A percentile compares a stretch with the other conserved stretches of the same genome.
phyloP scores from a whole-genome alignment of 2,329 filamentous ascomycete species.

The Emmonsiellopsis sp. region DNA sequence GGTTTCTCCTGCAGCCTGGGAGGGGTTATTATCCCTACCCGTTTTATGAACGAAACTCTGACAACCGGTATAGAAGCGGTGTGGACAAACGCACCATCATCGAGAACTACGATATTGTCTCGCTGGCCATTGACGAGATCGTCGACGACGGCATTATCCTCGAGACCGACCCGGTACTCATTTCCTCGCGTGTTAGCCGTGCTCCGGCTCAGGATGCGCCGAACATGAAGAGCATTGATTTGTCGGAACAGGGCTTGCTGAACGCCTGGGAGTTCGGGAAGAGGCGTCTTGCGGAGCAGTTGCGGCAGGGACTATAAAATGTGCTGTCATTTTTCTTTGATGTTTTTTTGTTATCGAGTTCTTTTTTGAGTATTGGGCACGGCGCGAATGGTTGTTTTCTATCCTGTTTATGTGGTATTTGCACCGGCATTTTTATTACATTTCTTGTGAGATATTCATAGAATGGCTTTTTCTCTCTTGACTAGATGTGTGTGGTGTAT shows the following conservation, averaged over 20 bases:
- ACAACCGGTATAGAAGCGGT: conserved; percentile 57
- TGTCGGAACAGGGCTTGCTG: conserved; percentile 90
- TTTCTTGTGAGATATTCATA: background rate
- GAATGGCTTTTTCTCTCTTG: background rate
- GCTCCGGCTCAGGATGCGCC: conserved; percentile 81
- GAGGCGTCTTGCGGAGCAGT: conserved; percentile 79
- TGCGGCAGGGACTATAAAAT: conserved; percentile 68
- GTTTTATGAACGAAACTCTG: no score
- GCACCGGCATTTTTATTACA: background rate
- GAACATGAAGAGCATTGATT: conserved; percentile 85
- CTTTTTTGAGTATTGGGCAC: conserved; percentile 7
- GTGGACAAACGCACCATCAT: conserved; percentile 96
- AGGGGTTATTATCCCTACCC: no score
- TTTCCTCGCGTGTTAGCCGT: conserved; percentile 84
- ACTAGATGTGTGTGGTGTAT: background rate
- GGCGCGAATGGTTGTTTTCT: background rate
- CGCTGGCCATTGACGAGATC: conserved; percentile 89
- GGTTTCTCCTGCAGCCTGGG: background rate
- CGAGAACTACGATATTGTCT: conserved; percentile 96
- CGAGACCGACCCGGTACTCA: conserved; percentile 91
- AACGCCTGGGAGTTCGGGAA: conserved; percentile 92
- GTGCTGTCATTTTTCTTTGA: conserved; percentile 16
- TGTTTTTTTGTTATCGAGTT: conserved; percentile 10
- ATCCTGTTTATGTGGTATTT: background rate
- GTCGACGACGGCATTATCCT: conserved; percentile 93